These are phyloP conservation scores for Melaleuca quinquenervia DNA, from an alignment of 345 rosid genomes.

Conservation along the genomic window DNA sequence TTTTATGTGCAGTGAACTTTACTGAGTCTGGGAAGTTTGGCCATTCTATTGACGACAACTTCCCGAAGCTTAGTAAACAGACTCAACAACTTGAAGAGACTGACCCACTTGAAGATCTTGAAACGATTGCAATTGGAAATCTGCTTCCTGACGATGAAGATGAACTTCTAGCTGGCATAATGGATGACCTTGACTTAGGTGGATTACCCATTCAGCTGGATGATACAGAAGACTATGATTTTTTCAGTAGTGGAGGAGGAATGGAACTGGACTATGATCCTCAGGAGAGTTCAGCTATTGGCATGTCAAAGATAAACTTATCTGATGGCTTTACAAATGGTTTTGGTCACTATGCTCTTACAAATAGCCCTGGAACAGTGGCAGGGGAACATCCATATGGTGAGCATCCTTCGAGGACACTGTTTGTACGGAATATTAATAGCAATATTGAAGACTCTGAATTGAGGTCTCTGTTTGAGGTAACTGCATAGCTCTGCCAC, in stretches of 20 bases:
- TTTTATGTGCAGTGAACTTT: slow-evolving; percentile 50
- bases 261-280: slow-evolving; percentile 72
- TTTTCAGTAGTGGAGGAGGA: slow-evolving; percentile 82
- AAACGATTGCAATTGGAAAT: slow-evolving; percentile 31
- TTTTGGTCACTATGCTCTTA: slow-evolving; percentile 25
- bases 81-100: slow-evolving; percentile 26
- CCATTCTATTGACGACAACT: slow-evolving; percentile 38
- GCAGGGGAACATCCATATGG: slow-evolving; percentile 94
- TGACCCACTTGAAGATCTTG: slow-evolving; percentile 42
- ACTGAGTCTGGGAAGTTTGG: slow-evolving; percentile 29
- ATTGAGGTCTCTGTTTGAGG: slow-evolving; percentile 83
- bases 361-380: slow-evolving; percentile 61
- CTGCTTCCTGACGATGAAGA: slow-evolving; percentile 79
- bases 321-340: slow-evolving; percentile 48
- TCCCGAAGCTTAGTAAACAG: slow-evolving; percentile 30
- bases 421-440: slow-evolving; percentile 90
- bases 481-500: slow-evolving; percentile 5
- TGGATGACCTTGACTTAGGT: slow-evolving; percentile 61
- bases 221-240: slow-evolving; percentile 76
- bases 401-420: slow-evolving; percentile 93
- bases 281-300: slow-evolving; percentile 35
- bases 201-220: slow-evolving; percentile 53
- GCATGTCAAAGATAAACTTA: slow-evolving; percentile 35
- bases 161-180: slow-evolving; percentile 80
- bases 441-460: slow-evolving; percentile 91